Evolutionary conservation across 2,329 filamentous ascomycete species (phyloP).

Genomic region (Trichoderma koningiopsis): DNA sequence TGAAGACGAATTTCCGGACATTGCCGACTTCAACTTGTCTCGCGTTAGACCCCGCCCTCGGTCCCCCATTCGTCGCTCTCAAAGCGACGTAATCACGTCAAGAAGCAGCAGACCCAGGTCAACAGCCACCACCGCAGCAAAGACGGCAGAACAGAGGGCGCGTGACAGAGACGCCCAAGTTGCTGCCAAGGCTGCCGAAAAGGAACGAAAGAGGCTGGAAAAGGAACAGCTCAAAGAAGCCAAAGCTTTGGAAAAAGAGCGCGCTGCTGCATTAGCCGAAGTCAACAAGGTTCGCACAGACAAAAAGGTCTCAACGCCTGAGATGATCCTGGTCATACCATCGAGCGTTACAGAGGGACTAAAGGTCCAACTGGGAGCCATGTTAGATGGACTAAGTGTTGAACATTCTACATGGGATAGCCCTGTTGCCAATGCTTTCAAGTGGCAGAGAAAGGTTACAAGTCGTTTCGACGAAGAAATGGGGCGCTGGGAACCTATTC

Average conservation of each 20-base stretch:
- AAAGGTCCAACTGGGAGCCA: constrained; percentile 48
- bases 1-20: constrained; percentile 54
- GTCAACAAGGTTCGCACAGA: constrained; percentile 73
- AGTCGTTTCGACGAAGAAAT: constrained; percentile 62
- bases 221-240: constrained; percentile 63
- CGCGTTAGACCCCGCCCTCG: constrained; percentile 31
- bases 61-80: constrained; percentile 36
- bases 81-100: constrained; percentile 36
- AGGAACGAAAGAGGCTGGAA: constrained; percentile 57
- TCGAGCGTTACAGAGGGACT: constrained; percentile 53
- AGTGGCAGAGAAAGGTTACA: constrained; percentile 70
- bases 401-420: constrained; percentile 50
- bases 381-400: constrained; percentile 56
- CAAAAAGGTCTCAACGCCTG: constrained; percentile 70
- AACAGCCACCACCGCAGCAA: constrained; percentile 33
- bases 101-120: constrained; percentile 29
- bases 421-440: constrained; percentile 56
- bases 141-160: constrained; percentile 42
- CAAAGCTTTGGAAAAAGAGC: constrained; percentile 64
- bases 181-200: constrained; percentile 55
- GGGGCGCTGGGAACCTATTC: constrained; percentile 67
- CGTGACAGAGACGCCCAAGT: constrained; percentile 49
- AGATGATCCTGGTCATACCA: constrained; percentile 78
- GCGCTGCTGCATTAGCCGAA: constrained; percentile 66
- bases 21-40: constrained; percentile 44